Evolutionary conservation across 164 flowering plant species (phyloP).

Genomic region (Macadamia tetraphylla): DNA sequence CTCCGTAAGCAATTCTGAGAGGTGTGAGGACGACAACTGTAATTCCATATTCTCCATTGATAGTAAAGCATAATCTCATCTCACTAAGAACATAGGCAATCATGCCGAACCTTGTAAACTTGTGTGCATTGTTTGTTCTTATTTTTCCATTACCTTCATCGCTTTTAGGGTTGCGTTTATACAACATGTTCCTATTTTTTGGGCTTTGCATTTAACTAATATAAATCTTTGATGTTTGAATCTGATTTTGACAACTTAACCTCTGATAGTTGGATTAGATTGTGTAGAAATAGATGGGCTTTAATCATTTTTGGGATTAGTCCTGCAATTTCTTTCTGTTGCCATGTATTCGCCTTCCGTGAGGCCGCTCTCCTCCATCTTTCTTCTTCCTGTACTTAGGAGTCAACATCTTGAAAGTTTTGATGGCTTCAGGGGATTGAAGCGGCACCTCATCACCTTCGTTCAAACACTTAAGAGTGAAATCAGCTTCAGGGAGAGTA

Average conservation of each 20-base stretch:
- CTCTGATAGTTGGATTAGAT: slow-evolving; percentile 16
- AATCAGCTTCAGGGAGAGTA: slow-evolving; percentile 76
- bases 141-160: too few relatives aligned
- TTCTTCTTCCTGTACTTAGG: slow-evolving; percentile 67
- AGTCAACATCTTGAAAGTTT: slow-evolving; percentile 74
- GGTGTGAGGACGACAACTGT: too few relatives aligned
- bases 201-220: slow-evolving; percentile 50
- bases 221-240: slow-evolving; percentile 73
- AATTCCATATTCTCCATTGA: too few relatives aligned
- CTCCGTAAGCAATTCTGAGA: too few relatives aligned
- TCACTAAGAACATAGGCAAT: too few relatives aligned
- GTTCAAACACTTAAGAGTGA: slow-evolving; percentile 69
- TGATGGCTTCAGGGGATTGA: slow-evolving; percentile 69
- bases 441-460: slow-evolving; percentile 92
- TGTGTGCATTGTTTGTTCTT: too few relatives aligned
- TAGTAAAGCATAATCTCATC: too few relatives aligned
- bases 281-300: too few relatives aligned
- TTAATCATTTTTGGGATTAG: too few relatives aligned
- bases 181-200: too few relatives aligned
- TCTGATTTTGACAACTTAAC: slow-evolving; percentile 66
- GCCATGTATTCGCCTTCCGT: slow-evolving; percentile 31
- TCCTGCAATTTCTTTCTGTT: slow-evolving; percentile 53
- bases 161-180: too few relatives aligned
- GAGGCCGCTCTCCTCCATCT: slow-evolving; percentile 42
- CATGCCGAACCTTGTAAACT: too few relatives aligned